Evolutionary conservation across 2,329 filamentous ascomycete genomes (phyloP).

Genomic region (Aspergillus aculeatus): DNA sequence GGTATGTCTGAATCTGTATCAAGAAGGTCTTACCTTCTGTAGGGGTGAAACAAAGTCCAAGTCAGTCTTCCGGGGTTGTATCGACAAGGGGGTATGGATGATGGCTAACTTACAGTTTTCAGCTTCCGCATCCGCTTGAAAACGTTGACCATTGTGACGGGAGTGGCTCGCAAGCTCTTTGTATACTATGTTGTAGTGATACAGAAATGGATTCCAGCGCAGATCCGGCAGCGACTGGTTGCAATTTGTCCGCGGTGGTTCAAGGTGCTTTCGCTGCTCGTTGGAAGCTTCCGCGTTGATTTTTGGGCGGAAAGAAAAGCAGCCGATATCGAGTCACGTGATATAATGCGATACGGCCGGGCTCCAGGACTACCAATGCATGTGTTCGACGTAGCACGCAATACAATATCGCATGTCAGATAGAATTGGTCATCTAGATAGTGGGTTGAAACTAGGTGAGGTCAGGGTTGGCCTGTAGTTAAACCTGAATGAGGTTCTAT

Average conservation of each 20-base stretch:
- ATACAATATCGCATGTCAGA: neutral
- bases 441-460: neutral
- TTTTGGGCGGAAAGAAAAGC: constrained; percentile 26
- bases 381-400: neutral
- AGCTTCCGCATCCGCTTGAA: constrained; percentile 71
- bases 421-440: no score
- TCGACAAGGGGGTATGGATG: neutral
- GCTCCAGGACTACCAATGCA: neutral
- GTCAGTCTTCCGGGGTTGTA: constrained; percentile 1
- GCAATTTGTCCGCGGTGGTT: constrained; percentile 2
- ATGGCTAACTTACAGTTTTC: constrained; percentile 56
- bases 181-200: neutral
- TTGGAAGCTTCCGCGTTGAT: constrained; percentile 17
- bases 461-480: neutral
- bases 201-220: neutral
- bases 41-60: constrained; percentile 10
- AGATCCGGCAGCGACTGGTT: neutral
- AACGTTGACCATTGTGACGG: constrained; percentile 46
- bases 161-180: constrained; percentile 2
- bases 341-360: neutral
- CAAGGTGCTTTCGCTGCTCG: constrained; percentile 1
- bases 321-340: constrained; percentile 21
- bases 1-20: neutral
- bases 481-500: neutral
- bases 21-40: constrained; percentile 29